phyloP scores from a whole-genome alignment of 139 green algal species.

The Chlorella sp. region DNA sequence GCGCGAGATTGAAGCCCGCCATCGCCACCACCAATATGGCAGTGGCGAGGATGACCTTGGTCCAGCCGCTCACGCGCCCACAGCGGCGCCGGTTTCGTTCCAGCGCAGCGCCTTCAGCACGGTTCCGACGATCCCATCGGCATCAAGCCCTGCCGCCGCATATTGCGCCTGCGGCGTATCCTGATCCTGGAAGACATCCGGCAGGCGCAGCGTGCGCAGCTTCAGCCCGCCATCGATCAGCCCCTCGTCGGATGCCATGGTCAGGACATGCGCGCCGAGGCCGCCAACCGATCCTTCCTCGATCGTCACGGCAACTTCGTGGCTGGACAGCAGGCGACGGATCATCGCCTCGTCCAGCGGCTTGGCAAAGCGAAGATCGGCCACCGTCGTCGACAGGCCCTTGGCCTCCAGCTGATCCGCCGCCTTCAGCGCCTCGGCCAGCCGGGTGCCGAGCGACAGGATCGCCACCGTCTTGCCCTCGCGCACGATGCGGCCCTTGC shows the following conservation, averaged over 20 bases:
- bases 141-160: no score
- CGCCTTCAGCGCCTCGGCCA: constrained; percentile 88
- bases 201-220: constrained; percentile 95
- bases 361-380: constrained; percentile 99
- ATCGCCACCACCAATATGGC: no score
- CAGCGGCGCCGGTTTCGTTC: no score
- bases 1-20: no score
- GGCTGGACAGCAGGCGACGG: constrained; percentile 74
- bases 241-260: constrained; percentile 67
- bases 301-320: constrained; percentile 93
- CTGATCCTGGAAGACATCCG: constrained; percentile 95
- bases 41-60: no score
- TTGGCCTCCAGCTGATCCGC: constrained; percentile 81
- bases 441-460: constrained; percentile 89
- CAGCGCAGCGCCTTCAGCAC: no score
- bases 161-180: no score
- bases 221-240: constrained; percentile 94
- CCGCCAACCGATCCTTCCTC: constrained; percentile 98
- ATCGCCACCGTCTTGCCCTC: constrained; percentile 91
- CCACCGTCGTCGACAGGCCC: constrained; percentile 84
- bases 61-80: no score
- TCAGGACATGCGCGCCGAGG: constrained; percentile 95
- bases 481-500: constrained; percentile 86
- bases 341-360: constrained; percentile 92
- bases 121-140: no score